Base-by-base conservation (phyloP, 2,329 filamentous ascomycete species). In the Nigrospora osmanthi region DNA sequence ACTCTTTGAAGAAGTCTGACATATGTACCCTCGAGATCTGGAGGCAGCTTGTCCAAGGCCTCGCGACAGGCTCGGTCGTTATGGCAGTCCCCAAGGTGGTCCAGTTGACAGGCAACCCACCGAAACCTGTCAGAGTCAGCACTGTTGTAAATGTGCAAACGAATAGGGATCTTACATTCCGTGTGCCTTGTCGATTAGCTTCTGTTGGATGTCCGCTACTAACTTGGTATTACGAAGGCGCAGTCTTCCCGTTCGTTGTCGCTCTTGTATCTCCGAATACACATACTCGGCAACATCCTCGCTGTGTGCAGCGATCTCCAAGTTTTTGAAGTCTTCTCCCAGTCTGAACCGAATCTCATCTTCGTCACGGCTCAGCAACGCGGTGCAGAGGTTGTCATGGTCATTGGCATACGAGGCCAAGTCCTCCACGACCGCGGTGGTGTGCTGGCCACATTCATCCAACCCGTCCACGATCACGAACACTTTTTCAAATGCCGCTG, bases 201-300 rank as follows among this genome's bases (percentile, higher is more conserved):
- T 37, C 2, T 43, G 31, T n/a, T 47, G 36, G 16, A 55, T 51
- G 14, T 55, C 47, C n/a, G 41, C 51, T 31, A 53, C 49, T 3
- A 53, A 30, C 2, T 37, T 11, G 2, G 38, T 28, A 31, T 52
- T 39, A 15, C 40, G 33, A 4, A 51, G 40, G 11, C 39, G 42
- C 2, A 54, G 40, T 37, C 39, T 43, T 17, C 42, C 11, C 10
- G 35, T 42, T 35, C 39, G 19, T 0, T 47, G 44, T 14, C 51
- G 45, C n/a, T 40, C 35, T 30, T 53, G 49, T 11, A 58, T 47
- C 31, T 56, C 50, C 11, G 47, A 48, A 16, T 39, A 42, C 4
- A 56, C 51, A 14, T 54, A 58, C 10, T 49, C 31, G 15, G 43
- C 38, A 6, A 58, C 35, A 32, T 58, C 56, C 23, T 55, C 47